Evolutionary conservation across 768 basidiomycete genomes (phyloP), one percentile per base, ranked within the genome.

Genomic region (Calocera cornea): DNA sequence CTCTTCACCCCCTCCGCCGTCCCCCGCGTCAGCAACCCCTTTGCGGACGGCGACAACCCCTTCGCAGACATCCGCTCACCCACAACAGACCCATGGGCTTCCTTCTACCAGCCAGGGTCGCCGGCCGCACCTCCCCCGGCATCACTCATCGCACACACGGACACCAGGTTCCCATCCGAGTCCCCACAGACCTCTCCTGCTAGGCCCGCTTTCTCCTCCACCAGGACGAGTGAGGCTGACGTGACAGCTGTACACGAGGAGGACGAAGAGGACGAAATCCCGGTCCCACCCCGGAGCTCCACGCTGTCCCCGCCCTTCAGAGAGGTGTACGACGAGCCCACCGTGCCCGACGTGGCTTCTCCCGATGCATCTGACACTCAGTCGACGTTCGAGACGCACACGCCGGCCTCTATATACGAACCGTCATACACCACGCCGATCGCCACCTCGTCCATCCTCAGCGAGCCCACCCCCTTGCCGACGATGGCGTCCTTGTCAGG

Each of bases 11-110:
- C 83, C 65, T 86, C 87, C 71, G 8, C 60, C 2, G 79, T 76
- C 71, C 81, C 78, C 41, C 78, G 89, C n/a, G 87, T 88, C 74
- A 82, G 84, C 67, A 90, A 90, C 71, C 89, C 89, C 0, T 90
- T 91, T 33, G 54, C 54, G 22, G 31, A 60, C 27, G 54, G 54
- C 69, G 84, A 84, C 41, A 84, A 88, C 73, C 86, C 87, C 2
- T 89, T 89, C 71, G 78, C 82, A n/a, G 82, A 83, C 68, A 82
- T 73, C 33, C 74, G 88, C 47, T 85, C 87, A 24, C 74, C 76
- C 70, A 89, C 88, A 22, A 86, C 87, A 47, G 89, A 90, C 75
- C 89, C 89, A 71, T 91, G 89, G 89, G 79, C 86, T 2, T 83
- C 82, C 68, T 86, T 84, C 41, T 65, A 66, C 34, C 40, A 63